A percentile compares a stretch with the other conserved stretches of the same genome.
Evolutionary conservation across 2,329 filamentous ascomycete genomes (phyloP).

Genomic region (Raffaelea ambrosiae): DNA sequence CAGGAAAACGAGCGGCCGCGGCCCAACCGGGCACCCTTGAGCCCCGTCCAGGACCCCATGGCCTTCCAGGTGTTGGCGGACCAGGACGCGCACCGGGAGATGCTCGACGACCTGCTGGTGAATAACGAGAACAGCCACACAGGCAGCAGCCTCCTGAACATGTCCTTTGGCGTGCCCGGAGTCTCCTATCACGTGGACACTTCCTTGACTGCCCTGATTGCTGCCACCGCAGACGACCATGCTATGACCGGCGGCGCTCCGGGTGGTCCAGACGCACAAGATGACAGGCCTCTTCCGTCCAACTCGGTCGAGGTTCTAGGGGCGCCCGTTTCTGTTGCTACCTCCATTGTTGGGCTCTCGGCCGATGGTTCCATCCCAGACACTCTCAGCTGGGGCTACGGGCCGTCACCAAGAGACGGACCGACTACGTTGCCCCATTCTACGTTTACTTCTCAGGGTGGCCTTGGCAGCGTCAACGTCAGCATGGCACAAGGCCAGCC

Average conservation of each 20-base stretch:
- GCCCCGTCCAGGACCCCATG: conserved; percentile 37
- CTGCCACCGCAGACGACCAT: not conserved
- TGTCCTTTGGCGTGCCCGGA: conserved; percentile 21
- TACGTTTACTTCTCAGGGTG: conserved; percentile 39
- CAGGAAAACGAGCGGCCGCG: conserved; percentile 47
- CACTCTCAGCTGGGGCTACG: conserved; percentile 42
- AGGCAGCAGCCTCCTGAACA: not conserved
- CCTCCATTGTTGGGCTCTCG: not conserved
- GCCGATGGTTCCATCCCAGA: conserved; percentile 39
- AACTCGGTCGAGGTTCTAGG: too few species aligned
- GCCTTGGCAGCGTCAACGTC: too few species aligned
- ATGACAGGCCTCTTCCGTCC: too few species aligned
- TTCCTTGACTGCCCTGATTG: conserved; percentile 4
- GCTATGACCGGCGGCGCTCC: not conserved
- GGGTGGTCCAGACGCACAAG: too few species aligned
- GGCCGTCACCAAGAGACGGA: conserved; percentile 24
- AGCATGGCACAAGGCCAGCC: conserved; percentile 25
- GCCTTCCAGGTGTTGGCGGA: conserved; percentile 30
- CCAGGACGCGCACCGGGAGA: conserved; percentile 18
- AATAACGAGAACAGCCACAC: not conserved
- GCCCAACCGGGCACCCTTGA: conserved; percentile 40
- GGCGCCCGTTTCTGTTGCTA: not conserved
- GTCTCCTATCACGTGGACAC: conserved; percentile 9
- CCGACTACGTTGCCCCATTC: conserved; percentile 25
- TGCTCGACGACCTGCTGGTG: conserved; percentile 22